A percentile compares a stretch with the other conserved stretches of the same genome.
Evolutionary conservation across 1,139 yeast genomes (phyloP).

Genomic region (Nematodospora anomalae): DNA sequence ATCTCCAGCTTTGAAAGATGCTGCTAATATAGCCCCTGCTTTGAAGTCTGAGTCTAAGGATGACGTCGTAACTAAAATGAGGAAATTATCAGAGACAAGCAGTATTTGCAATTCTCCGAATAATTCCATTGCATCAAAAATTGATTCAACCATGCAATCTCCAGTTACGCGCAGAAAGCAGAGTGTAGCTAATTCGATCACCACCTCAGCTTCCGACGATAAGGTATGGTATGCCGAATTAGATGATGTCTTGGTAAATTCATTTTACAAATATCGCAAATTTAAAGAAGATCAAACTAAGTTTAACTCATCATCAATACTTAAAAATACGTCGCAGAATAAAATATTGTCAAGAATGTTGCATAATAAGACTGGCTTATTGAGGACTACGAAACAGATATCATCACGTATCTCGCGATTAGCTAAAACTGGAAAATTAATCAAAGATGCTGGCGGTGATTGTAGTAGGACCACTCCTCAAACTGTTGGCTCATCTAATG

Average conservation of each 20-base stretch:
- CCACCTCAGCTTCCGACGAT: conserved; percentile 18
- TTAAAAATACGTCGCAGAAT: conserved; percentile 41
- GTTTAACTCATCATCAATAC: conserved; percentile 22
- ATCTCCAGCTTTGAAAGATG: conserved; percentile 9
- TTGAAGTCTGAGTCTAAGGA: background rate
- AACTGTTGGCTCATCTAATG: conserved; percentile 13
- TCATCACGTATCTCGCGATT: conserved; percentile 34
- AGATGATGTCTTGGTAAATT: conserved; percentile 37
- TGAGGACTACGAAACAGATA: conserved; percentile 42
- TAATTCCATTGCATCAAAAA: conserved; percentile 38
- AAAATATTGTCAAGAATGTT: conserved; percentile 45
- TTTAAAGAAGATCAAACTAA: conserved; percentile 30
- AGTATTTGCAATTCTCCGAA: conserved; percentile 33
- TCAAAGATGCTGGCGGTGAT: conserved; percentile 14
- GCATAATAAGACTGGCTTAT: conserved; percentile 36
- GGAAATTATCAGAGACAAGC: conserved; percentile 15
- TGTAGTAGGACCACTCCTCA: conserved; percentile 15
- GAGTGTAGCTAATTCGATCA: conserved; percentile 12
- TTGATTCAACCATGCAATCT: conserved; percentile 37
- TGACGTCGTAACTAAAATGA: conserved; percentile 6
- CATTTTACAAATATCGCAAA: conserved; percentile 37
- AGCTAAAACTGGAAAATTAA: conserved; percentile 20
- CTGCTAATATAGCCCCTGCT: conserved; percentile 3
- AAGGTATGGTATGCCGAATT: conserved; percentile 42
- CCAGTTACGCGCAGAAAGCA: conserved; percentile 22